Base-by-base conservation (phyloP, 2,329 filamentous ascomycete species). In the Colletotrichum plurivorum region DNA sequence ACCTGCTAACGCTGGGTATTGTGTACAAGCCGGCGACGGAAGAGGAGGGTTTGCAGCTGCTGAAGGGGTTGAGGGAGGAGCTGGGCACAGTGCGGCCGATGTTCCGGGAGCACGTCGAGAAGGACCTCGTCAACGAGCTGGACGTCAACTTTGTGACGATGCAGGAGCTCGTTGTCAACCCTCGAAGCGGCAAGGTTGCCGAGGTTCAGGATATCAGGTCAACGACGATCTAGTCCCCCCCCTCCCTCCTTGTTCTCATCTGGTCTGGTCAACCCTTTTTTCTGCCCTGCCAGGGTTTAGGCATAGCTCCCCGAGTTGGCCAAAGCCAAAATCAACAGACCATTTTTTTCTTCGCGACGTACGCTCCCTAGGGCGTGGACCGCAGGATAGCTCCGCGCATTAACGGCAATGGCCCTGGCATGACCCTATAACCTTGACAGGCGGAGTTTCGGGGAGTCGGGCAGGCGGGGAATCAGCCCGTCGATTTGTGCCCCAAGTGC, bases 51-150 rank as follows among this genome's bases (percentile, higher is more conserved):
- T 43, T 16, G 12, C 36, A 20, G 51, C 51, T 69, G 62, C 55
- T 56, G 45, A 36, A 31, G 7, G 62, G 43, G 49, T 41, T 69
- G 12, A 39, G 36, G 18, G 22, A 48, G 8, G 31, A 69, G 55
- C 43, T 69, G 18, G 51, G 56, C 8, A 18, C 51, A 27, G 55
- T 66, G 43, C 66, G 62, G 22, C 62, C 66, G 7, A 69, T 69
- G 66, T 69, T 69, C 18, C 51, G 51, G 18, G 66, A 66, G 13
- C 62, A 69, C 51, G 66, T 69, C 49, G 49, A 61, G 25, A 69
- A 66, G 51, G 56, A 61, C 10, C 43, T 69, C 2, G 52, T 69
- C n/a, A 69, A 69, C 31, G 55, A 57, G 16, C 52, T 69, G 20
- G 9, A 31, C 18, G 18, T 66, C 3, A 56, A 56, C 43, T 69